Percentiles rank a stretch among this genome's conserved stretches.
Evolutionary conservation across 495 filamentous ascomycete genomes (phyloP).

Genomic region (Podospora pseudopauciseta): DNA sequence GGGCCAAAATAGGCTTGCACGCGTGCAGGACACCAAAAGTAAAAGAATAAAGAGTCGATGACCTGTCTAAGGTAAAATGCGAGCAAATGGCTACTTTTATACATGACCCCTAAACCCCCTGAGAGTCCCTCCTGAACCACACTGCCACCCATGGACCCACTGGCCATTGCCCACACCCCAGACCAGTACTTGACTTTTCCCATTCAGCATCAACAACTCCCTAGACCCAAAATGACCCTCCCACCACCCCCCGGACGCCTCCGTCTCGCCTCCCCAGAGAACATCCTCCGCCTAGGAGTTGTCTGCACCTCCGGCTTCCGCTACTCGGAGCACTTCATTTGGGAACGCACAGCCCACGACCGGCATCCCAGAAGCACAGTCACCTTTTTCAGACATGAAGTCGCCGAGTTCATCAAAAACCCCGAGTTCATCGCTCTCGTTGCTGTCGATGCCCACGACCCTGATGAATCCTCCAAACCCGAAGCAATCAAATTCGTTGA

Average conservation of each 20-base stretch:
- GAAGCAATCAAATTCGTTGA: background rate
- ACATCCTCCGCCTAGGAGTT: background rate
- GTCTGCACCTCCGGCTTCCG: background rate
- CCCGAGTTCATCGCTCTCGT: background rate
- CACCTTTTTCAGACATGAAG: background rate
- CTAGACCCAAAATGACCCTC: background rate
- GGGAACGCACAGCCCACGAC: constrained; percentile 1
- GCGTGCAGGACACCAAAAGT: no score
- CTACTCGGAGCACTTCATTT: constrained; percentile 2
- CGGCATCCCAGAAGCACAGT: background rate
- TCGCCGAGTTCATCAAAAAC: background rate
- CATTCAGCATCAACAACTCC: background rate
- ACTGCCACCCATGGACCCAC: no score
- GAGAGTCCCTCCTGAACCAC: no score
- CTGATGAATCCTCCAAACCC: background rate
- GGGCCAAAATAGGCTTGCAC: no score
- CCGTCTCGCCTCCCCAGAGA: background rate
- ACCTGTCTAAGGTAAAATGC: no score
- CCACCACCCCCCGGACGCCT: background rate
- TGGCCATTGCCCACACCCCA: background rate
- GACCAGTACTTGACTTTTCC: no score
- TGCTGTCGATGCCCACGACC: background rate
- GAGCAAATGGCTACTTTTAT: no score
- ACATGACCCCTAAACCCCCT: no score
- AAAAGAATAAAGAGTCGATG: no score